phyloP scores from a whole-genome alignment of 441 rosid species.

The Manihot esculenta region DNA sequence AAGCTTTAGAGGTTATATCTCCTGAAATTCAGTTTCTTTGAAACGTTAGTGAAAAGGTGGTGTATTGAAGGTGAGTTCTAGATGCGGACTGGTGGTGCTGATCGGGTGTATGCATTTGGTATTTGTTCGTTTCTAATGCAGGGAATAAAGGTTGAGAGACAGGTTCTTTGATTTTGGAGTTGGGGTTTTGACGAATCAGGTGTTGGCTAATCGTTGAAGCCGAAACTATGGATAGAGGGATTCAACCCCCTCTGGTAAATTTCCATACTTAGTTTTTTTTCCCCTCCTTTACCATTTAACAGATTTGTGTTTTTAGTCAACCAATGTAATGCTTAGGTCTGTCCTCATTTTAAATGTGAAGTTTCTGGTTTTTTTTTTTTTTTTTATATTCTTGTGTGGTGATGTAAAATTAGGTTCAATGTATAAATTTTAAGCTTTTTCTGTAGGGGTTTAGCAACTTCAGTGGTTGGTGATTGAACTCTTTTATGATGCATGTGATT shows the following conservation, averaged over 20 bases:
- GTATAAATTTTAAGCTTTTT: background rate
- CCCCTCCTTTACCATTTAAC: conserved; percentile 10
- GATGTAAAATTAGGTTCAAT: no score
- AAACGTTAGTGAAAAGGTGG: background rate
- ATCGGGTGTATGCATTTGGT: conserved; percentile 24
- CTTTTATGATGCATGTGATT: conserved; percentile 5
- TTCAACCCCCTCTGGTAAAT: conserved; percentile 79
- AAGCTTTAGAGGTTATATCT: conserved; percentile 14
- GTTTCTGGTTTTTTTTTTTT: no score
- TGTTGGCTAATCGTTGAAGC: conserved; percentile 22
- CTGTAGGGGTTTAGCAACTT: background rate
- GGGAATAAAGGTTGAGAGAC: conserved; percentile 23
- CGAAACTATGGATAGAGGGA: conserved; percentile 54
- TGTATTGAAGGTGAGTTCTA: background rate
- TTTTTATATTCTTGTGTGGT: no score
- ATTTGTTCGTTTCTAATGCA: conserved; percentile 12
- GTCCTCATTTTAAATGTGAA: conserved; percentile 8
- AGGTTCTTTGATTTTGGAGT: conserved; percentile 29
- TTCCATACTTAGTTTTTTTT: conserved; percentile 13
- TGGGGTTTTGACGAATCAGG: conserved; percentile 30
- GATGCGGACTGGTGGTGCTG: conserved; percentile 16
- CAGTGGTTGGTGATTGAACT: background rate
- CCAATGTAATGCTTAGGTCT: conserved; percentile 17
- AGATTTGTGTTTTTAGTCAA: conserved; percentile 3
- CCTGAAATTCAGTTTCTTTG: conserved; percentile 13